Evolutionary conservation across 2,329 filamentous ascomycete genomes (phyloP).

Genomic region (Botrytis aclada): DNA sequence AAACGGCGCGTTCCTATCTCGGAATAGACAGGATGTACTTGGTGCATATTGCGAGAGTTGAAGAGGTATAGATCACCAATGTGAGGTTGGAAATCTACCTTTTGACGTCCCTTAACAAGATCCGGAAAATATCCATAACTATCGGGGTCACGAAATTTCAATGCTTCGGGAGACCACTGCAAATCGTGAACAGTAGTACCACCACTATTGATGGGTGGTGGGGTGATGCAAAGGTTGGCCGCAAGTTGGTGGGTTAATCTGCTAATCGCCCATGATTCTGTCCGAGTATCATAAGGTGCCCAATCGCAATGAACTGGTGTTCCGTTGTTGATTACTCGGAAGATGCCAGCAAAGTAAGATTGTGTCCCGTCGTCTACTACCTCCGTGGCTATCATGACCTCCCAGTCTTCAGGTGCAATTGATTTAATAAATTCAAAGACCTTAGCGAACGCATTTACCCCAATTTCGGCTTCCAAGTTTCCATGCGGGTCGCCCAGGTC

Average conservation of each 20-base stretch:
- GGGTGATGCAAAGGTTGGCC: not conserved
- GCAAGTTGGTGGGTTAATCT: constrained; percentile 16
- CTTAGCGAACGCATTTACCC: constrained; percentile 1
- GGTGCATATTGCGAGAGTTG: constrained; percentile 16
- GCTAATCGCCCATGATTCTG: constrained; percentile 21
- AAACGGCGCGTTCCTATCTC: not conserved
- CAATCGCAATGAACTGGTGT: constrained; percentile 36
- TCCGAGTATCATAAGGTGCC: constrained; percentile 22
- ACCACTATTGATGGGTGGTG: not conserved
- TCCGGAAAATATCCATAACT: constrained; percentile 9
- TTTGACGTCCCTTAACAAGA: constrained; percentile 1
- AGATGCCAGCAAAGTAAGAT: constrained; percentile 42
- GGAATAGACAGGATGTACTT: not conserved
- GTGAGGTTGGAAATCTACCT: not conserved
- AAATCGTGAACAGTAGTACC: constrained; percentile 4
- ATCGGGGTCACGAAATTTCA: constrained; percentile 6
- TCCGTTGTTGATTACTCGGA: constrained; percentile 37
- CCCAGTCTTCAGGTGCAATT: constrained; percentile 8
- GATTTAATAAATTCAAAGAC: constrained; percentile 12
- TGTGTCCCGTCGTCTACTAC: not conserved
- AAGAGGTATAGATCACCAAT: constrained; percentile 11
- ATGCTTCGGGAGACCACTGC: constrained; percentile 10
- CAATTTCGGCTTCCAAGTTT: not conserved
- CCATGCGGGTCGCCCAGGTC: not conserved
- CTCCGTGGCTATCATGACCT: constrained; percentile 12